Conservation (phyloP, 768 basidiomycete genomes). For the Lentinula guzmanii region DNA sequence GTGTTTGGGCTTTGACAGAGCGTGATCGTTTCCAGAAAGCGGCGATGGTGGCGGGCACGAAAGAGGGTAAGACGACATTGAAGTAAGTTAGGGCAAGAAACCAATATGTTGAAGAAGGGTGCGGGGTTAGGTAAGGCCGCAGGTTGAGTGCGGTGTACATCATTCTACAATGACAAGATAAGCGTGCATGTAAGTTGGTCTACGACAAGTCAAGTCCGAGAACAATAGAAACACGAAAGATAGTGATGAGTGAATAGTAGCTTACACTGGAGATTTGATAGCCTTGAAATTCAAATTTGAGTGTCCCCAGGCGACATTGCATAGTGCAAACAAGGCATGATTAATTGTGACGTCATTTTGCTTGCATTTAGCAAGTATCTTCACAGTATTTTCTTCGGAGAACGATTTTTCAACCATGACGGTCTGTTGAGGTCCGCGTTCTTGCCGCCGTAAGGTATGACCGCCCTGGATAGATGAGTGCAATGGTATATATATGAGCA, state of each 20-base stretch:
- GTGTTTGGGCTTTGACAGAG: conserved; percentile 46
- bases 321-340: conserved; percentile 51
- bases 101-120: conserved; percentile 44
- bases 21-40: conserved; percentile 58
- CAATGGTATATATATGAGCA: background rate
- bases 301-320: conserved; percentile 51
- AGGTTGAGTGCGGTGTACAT: conserved; percentile 69
- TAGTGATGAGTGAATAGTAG: background rate
- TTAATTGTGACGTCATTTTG: conserved; percentile 53
- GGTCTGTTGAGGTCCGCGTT: conserved; percentile 28
- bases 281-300: conserved; percentile 16
- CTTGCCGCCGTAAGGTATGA: conserved; percentile 41
- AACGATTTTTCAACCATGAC: conserved; percentile 25
- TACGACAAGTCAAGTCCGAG: background rate
- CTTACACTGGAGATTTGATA: conserved; percentile 20
- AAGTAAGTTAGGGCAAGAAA: conserved; percentile 59
- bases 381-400: conserved; percentile 26
- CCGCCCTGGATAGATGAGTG: conserved; percentile 35
- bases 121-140: conserved; percentile 37
- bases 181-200: background rate
- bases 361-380: conserved; percentile 54
- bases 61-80: conserved; percentile 60
- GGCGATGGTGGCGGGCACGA: conserved; percentile 28
- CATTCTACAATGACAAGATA: conserved; percentile 31
- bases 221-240: background rate